A percentile compares a stretch with the other conserved stretches of the same genome.
Evolutionary conservation across 2,329 filamentous ascomycete species (phyloP).

Genomic region (Akanthomyces dipterigenus): DNA sequence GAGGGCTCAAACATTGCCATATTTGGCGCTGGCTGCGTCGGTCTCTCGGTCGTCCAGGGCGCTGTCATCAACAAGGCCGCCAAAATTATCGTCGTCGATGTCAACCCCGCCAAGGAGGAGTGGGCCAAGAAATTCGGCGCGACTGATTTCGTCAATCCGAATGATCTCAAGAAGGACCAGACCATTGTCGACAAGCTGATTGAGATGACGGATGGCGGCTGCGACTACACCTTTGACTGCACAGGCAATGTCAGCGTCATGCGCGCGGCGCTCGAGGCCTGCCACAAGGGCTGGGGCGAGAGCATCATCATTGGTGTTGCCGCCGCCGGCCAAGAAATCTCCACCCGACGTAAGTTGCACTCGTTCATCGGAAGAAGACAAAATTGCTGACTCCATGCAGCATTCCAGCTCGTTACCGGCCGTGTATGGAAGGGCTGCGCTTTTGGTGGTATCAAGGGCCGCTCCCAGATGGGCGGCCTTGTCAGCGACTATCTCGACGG

Average conservation of each 20-base stretch:
- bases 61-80: slow-evolving; percentile 75
- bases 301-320: slow-evolving; percentile 97
- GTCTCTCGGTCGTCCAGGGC: slow-evolving; percentile 90
- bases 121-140: slow-evolving; percentile 94
- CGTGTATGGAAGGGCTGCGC: slow-evolving; percentile 97
- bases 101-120: slow-evolving; percentile 85
- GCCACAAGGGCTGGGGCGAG: slow-evolving; percentile 99
- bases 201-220: slow-evolving; percentile 96
- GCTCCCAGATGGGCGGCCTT: slow-evolving; percentile 79
- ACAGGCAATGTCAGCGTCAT: slow-evolving; percentile 96
- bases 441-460: slow-evolving; percentile 97
- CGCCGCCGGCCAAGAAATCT: slow-evolving; percentile 91
- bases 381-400: slow-evolving; percentile 36
- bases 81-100: slow-evolving; percentile 66
- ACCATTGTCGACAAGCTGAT: slow-evolving; percentile 87
- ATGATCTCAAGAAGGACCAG: slow-evolving; percentile 61
- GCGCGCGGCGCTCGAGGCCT: slow-evolving; percentile 91
- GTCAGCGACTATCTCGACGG: slow-evolving; percentile 86
- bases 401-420: slow-evolving; percentile 97
- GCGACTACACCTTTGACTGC: slow-evolving; percentile 99
- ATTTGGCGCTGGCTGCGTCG: slow-evolving; percentile 94
- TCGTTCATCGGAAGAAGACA: neutral
- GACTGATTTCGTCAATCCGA: slow-evolving; percentile 94
- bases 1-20: slow-evolving; percentile 83
- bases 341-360: slow-evolving; percentile 71